Conservation (phyloP, 179 eudicot species). For the Actinidia arguta region DNA sequence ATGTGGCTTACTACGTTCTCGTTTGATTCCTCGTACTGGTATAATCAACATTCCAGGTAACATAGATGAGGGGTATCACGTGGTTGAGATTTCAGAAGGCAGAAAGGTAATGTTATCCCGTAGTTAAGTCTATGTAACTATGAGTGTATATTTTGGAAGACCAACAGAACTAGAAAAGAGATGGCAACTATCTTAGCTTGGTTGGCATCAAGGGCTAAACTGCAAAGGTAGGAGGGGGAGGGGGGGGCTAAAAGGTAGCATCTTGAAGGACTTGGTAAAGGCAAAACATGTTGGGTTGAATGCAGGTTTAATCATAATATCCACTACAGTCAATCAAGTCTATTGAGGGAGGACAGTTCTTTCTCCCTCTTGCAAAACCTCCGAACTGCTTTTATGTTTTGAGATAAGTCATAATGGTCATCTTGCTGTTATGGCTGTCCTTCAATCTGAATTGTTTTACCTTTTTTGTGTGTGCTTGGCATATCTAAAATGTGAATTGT, state of each 20-base stretch:
- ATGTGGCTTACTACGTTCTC: too few species aligned
- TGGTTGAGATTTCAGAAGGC: neutral
- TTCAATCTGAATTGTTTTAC: neutral
- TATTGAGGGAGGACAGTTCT: neutral
- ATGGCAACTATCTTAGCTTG: neutral
- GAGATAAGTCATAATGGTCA: neutral
- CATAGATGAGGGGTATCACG: too few species aligned
- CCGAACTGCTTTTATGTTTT: neutral
- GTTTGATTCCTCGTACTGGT: too few species aligned
- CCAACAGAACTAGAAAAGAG: neutral
- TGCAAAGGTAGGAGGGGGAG: too few species aligned
- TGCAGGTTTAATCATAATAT: neutral
- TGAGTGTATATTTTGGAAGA: neutral
- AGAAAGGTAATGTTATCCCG: neutral
- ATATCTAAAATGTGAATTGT: conserved; percentile 2
- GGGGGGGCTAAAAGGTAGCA: neutral
- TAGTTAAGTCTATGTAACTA: neutral
- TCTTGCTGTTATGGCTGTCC: neutral
- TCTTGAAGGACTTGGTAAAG: neutral
- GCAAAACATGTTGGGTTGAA: neutral
- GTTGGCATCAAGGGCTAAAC: neutral
- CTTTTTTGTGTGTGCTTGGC: neutral
- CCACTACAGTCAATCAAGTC: neutral
- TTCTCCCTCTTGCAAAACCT: neutral
- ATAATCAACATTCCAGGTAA: too few species aligned